These are phyloP conservation scores for Helianthus tuberosus DNA, from an alignment of 129 eudicot species.

Conservation along the genomic window DNA sequence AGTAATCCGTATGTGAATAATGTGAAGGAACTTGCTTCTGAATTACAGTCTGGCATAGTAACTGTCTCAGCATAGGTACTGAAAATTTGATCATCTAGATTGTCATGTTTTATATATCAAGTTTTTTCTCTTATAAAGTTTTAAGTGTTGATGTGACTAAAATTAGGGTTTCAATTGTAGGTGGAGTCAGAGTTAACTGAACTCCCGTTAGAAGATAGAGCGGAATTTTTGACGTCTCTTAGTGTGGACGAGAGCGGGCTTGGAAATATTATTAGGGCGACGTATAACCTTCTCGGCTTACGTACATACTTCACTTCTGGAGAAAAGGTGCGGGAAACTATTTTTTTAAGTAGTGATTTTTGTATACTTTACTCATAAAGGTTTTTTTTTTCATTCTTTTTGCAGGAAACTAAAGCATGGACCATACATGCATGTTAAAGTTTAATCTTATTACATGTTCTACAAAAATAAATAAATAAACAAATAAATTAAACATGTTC, in stretches of 20 bases:
- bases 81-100: not conserved
- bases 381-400: conserved; percentile 14
- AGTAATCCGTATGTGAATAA: conserved; percentile 79
- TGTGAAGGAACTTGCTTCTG: conserved; percentile 79
- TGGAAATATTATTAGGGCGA: conserved; percentile 91
- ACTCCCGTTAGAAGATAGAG: conserved; percentile 88
- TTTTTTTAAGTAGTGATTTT: not conserved
- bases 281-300: conserved; percentile 89
- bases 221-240: conserved; percentile 80
- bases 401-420: conserved; percentile 97
- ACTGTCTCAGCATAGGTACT: conserved; percentile 96
- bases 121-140: not conserved
- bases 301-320: conserved; percentile 97
- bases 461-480: not conserved
- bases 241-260: conserved; percentile 94
- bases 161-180: conserved; percentile 37
- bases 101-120: not conserved
- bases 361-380: conserved; percentile 5
- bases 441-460: conserved; percentile 17
- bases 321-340: conserved; percentile 62
- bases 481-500: not conserved
- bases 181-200: conserved; percentile 96
- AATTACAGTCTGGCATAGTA: conserved; percentile 82
- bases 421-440: conserved; percentile 84
- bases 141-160: conserved; percentile 24